Evolutionary conservation across 768 basidiomycete genomes (phyloP).

Genomic region (Coprinopsis marcescibilis): DNA sequence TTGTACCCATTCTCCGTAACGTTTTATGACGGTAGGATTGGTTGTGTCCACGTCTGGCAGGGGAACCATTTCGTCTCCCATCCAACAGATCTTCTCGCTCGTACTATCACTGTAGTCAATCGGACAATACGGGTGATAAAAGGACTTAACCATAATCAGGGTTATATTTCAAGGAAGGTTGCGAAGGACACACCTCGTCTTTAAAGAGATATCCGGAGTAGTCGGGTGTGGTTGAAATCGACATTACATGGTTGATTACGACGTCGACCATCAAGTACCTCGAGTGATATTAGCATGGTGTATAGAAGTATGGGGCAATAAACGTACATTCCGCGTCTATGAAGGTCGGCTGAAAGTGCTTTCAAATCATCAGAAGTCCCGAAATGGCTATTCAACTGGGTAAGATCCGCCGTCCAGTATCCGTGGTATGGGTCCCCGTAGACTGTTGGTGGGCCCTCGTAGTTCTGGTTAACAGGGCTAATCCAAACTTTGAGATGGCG

Average conservation of each 20-base stretch:
- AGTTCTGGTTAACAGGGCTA: constrained; percentile 76
- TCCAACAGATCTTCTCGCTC: constrained; percentile 74
- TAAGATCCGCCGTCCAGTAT: constrained; percentile 74
- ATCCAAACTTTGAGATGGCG: constrained; percentile 81
- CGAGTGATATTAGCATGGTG: constrained; percentile 1
- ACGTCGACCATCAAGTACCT: constrained; percentile 83
- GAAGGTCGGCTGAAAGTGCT: constrained; percentile 57
- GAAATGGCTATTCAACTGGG: constrained; percentile 62
- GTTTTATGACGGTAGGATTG: constrained; percentile 53
- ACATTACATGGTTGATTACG: constrained; percentile 84
- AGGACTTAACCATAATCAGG: constrained; percentile 32
- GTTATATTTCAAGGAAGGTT: background rate
- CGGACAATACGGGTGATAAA: constrained; percentile 76
- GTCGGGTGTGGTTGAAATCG: constrained; percentile 56
- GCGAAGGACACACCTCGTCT: constrained; percentile 36
- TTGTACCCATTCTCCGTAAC: constrained; percentile 65
- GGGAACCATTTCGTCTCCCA: constrained; percentile 70
- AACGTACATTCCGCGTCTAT: constrained; percentile 63
- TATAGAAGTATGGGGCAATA: constrained; percentile 1
- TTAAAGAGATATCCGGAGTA: constrained; percentile 67
- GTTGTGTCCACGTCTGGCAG: constrained; percentile 78
- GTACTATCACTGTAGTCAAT: constrained; percentile 67
- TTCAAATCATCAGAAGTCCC: constrained; percentile 72
- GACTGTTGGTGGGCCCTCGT: constrained; percentile 58
- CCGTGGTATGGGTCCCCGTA: constrained; percentile 87